Evolutionary conservation across 192 early-diverging fungal genomes (phyloP).

Genomic region (Haplosporangium gracile): DNA sequence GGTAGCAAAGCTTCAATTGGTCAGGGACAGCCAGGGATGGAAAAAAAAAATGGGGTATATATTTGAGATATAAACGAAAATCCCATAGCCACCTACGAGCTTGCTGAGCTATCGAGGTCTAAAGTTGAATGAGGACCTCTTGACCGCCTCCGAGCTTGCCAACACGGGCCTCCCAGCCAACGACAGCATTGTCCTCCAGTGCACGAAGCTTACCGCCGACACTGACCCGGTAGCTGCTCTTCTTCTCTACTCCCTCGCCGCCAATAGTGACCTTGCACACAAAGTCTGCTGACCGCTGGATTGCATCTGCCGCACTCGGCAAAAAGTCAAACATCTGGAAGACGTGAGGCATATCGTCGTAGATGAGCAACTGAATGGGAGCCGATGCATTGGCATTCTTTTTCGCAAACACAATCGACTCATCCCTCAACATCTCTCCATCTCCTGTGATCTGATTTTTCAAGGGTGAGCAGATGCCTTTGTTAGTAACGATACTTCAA

Average conservation of each 20-base stretch:
- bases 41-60: neutral
- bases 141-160: slow-evolving; percentile 47
- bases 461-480: neutral
- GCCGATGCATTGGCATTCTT: slow-evolving; percentile 36
- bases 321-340: slow-evolving; percentile 56
- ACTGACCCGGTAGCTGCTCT: slow-evolving; percentile 21
- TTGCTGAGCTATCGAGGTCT: neutral
- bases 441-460: slow-evolving; percentile 57
- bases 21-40: no score
- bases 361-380: slow-evolving; percentile 56
- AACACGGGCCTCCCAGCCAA: slow-evolving; percentile 36
- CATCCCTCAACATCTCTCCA: slow-evolving; percentile 63
- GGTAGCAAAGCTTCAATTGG: no score
- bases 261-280: slow-evolving; percentile 21
- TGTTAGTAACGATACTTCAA: neutral
- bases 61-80: neutral
- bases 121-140: slow-evolving; percentile 1
- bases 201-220: slow-evolving; percentile 21
- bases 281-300: slow-evolving; percentile 35
- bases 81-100: no score
- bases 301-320: slow-evolving; percentile 20
- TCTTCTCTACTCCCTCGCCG: slow-evolving; percentile 2
- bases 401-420: slow-evolving; percentile 59
- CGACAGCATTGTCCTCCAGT: slow-evolving; percentile 35
- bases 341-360: slow-evolving; percentile 67